These are phyloP conservation scores for Inga oerstediana DNA, from an alignment of 306 rosid species.

Conservation along the genomic window DNA sequence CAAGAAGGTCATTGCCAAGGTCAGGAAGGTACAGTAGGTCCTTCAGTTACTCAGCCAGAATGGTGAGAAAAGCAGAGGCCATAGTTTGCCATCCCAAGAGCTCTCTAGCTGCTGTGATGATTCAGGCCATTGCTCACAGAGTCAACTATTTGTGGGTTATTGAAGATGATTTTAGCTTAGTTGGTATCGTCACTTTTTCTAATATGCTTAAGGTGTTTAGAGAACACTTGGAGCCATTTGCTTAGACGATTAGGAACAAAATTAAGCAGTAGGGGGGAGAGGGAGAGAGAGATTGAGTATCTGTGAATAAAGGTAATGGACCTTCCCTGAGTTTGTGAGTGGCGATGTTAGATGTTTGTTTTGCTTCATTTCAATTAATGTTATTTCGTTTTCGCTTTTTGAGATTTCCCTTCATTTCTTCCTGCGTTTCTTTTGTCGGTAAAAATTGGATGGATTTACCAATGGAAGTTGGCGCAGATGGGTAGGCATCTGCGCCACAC, in stretches of 20 bases:
- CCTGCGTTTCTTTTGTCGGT: conserved; percentile 1
- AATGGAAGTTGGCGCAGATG: too few species aligned
- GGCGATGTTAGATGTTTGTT: conserved; percentile 24
- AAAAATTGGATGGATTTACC: not conserved
- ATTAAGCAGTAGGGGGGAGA: conserved; percentile 14
- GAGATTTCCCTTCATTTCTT: conserved; percentile 12
- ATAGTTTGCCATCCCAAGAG: conserved; percentile 91
- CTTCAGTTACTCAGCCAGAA: conserved; percentile 77
- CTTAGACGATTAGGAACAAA: conserved; percentile 17
- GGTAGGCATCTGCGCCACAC: too few species aligned
- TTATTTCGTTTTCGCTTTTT: conserved; percentile 17
- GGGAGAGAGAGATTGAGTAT: not conserved
- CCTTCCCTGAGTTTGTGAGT: conserved; percentile 28
- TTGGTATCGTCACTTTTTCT: conserved; percentile 84
- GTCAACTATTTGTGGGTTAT: conserved; percentile 93
- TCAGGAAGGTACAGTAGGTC: conserved; percentile 66
- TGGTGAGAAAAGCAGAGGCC: conserved; percentile 84
- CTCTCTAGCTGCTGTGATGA: conserved; percentile 90
- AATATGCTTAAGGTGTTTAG: conserved; percentile 80
- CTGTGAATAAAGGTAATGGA: conserved; percentile 33
- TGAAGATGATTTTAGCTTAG: conserved; percentile 85
- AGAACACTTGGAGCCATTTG: conserved; percentile 55
- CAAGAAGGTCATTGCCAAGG: conserved; percentile 40
- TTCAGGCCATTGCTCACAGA: conserved; percentile 95
- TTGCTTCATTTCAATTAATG: conserved; percentile 12